Evolutionary conservation across 208 protist species (phyloP).

Genomic region (Acanthamoeba sp.): DNA sequence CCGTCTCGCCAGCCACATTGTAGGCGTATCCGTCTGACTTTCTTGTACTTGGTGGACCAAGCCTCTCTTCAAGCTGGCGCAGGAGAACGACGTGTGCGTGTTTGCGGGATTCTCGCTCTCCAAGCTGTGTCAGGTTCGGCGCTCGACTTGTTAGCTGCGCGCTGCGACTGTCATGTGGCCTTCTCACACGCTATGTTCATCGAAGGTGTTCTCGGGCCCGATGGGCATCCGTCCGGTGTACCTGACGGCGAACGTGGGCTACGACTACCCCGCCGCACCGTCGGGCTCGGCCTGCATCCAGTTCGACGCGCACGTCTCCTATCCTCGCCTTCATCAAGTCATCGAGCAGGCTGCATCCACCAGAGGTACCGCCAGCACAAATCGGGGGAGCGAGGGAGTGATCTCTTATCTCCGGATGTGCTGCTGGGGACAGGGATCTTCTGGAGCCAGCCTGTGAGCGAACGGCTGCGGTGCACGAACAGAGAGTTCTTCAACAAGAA

Average conservation of each 20-base stretch:
- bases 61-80: conserved; percentile 1
- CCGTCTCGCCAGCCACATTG: not conserved
- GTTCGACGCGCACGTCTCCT: conserved; percentile 34
- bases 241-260: conserved; percentile 11
- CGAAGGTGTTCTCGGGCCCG: not conserved
- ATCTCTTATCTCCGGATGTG: too few relatives aligned
- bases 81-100: conserved; percentile 1
- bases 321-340: not conserved
- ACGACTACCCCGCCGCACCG: not conserved
- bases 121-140: conserved; percentile 6
- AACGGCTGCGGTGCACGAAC: not conserved
- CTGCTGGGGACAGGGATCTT: not conserved
- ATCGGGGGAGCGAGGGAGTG: too few relatives aligned
- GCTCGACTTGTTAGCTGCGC: not conserved
- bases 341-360: not conserved
- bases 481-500: conserved; percentile 63
- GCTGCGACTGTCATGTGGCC: too few relatives aligned
- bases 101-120: conserved; percentile 53
- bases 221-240: conserved; percentile 43
- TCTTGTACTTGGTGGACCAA: not conserved
- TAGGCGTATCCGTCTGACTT: not conserved
- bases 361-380: too few relatives aligned
- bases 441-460: conserved; percentile 44
- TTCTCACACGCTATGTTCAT: too few relatives aligned
- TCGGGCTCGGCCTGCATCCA: not conserved